A percentile compares a stretch with the other conserved stretches of the same genome.
Conservation (phyloP, 2,329 filamentous ascomycete genomes). For the Alternaria sp. region DNA sequence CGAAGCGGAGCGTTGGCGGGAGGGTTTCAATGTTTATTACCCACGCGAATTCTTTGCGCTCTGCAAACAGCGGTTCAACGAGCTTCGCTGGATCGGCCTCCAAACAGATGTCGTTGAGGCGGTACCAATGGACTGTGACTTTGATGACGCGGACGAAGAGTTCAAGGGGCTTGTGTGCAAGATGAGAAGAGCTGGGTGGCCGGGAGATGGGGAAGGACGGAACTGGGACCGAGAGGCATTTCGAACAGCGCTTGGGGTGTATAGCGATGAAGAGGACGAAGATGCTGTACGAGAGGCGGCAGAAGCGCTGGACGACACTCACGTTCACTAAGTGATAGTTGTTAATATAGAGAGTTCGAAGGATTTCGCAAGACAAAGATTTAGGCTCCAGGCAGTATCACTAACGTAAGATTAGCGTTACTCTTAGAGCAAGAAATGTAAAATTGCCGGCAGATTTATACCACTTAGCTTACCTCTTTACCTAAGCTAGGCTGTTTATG, state of each 20-base stretch:
- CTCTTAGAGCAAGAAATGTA: no score
- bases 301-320: not conserved
- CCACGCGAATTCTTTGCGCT: not conserved
- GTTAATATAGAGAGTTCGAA: not conserved
- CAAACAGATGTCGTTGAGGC: not conserved
- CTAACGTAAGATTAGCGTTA: no score
- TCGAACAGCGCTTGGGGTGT: not conserved
- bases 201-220: not conserved
- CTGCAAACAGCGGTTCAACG: not conserved
- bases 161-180: not conserved
- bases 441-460: no score
- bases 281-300: not conserved
- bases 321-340: not conserved
- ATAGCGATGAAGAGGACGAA: not conserved
- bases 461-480: not conserved
- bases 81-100: not conserved
- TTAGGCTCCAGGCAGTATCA: no score
- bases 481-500: no score
- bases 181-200: not conserved
- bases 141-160: not conserved
- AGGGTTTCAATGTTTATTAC: not conserved
- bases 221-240: not conserved
- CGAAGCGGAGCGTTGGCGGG: not conserved
- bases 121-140: not conserved
- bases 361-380: not conserved